Base-by-base conservation (phyloP, 371 early-diverging fungal species). In the Entomophthora muscae region DNA sequence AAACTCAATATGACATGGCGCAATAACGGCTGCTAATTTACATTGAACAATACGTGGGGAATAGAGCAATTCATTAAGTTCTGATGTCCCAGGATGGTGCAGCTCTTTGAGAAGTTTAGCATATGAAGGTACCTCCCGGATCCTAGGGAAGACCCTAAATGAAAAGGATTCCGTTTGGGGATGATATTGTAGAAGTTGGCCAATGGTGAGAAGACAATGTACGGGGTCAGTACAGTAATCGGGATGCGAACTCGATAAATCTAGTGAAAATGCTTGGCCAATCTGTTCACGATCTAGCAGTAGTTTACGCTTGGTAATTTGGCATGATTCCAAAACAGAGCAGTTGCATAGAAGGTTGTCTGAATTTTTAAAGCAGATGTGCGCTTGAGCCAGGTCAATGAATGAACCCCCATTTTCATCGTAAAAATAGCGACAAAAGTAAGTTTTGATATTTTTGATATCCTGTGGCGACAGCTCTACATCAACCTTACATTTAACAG, bases 351-450 rank as follows among this genome's bases (percentile, higher is more conserved):
- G 30, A 53, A 1, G 62, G 27, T 24, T 24, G 22, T 7, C 21
- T 24, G 21, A 24, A 24, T 28, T 32, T 10, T 42, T 54, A 26
- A 10, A 31, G 29, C 27, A 7, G 30, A 27, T 62, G 23, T 21
- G 65, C 53, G 13, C 13, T 57, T 21, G 60, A 24, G 30, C 24
- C 12, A 69, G 57, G 2, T 63, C 57, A 3, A 67, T 31, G 26
- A 70, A 70, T 0, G 42, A 21, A 7, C 58, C 65, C 7, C 61
- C 65, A 2, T 24, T 65, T 2, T 64, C 64, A 32, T 52, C 57
- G 53, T 70, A 70, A 52, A 65, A 63, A 29, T 63, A 61, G 1
- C 57, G 33, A 27, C 70, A 70, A 29, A 67, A 66, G 26, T 66
- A 70, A 32, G 54, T 12, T n/a, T 66, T 63, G 26, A 32, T 23